Evolutionary conservation across 1,284 basidiomycete species (phyloP), one percentile per base, ranked within the genome.

Genomic region (Ganoderma leucocontextum): DNA sequence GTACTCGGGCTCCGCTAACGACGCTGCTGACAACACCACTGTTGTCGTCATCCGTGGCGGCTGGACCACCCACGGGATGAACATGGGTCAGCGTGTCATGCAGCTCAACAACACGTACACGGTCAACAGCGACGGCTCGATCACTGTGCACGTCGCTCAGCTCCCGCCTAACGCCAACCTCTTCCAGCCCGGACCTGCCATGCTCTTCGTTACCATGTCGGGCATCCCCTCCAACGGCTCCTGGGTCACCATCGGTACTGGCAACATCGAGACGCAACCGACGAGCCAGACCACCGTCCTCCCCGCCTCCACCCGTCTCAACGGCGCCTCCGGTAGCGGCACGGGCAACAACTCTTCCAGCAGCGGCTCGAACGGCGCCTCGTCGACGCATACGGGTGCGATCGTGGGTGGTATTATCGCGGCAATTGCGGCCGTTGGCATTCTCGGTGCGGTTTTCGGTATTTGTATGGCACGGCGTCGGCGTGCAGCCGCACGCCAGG

Each of bases 11-110:
- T 83, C 89, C 5, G 84, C 87, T 29, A 91, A 92, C 73, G 84
- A 86, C 65, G 92, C 91, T 4, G 92, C 91, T 15, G 87, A 89
- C 66, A 91, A 91, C 74, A 93, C 96, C 52, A 92, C 89, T 25
- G 92, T 97, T 22, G 89, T 91, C 66, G 81, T 99, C 73, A 85
- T 95, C 70, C 93, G 97, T 68, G 87, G 91, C 38, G 97, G 97
- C 8, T 98, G 96, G 84, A 95, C 95, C 0, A 98, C 96, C 0
- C 97, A 98, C 80, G 96, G 91, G 35, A 94, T 98, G 89, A 97
- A 97, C 84, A 96, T 95, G 93, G 94, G 94, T 29, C 94, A 95
- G 79, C 87, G 94, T n/a, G 85, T 84, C 70, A 74, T 94, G 68
- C 89, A 93, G 77, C 83, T 96, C 66, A 92, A 95, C 80, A 89